Evolutionary conservation across 2,329 filamentous ascomycete genomes (phyloP), one percentile per base, ranked within the genome.

Genomic region (Claviceps arundinis): DNA sequence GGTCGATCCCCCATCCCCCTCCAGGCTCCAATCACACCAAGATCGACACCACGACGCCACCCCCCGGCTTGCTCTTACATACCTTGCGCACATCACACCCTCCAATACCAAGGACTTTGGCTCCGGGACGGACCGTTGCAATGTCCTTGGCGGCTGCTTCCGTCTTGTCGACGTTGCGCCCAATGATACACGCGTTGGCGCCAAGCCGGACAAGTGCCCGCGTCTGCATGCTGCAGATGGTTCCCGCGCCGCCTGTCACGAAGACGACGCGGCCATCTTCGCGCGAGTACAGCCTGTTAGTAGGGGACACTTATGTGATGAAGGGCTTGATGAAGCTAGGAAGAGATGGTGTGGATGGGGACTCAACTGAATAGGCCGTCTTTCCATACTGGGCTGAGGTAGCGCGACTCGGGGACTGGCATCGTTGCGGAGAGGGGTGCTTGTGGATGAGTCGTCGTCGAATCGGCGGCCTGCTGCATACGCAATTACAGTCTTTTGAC

Each of bases 141-240:
- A 98, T 91, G 60, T 93, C 88, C 56, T 77, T 78, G 4, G 93
- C 93, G 61, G 81, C 84, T 1, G 71, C 69, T 66, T 93, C 85
- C 0, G 91, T 97, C 75, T 96, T 96, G 60, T 88, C 82, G 45
- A 84, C 79, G 65, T 88, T 95, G 59, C 93, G 85, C 42, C 93
- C 93, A 52, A 97, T 80, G 63, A 98, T 97, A 69, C 87, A 95
- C 48, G 93, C 93, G 61, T 97, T 85, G 45, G 89, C 91, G 50
- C 93, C 93, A 7, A 98, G 81, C 56, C 90, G 80, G 24, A 98
- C 89, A 54, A 98, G 74, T 4, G 93, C 93, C 57, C 89, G 81
- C 37, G 95, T 93, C 72, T 97, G 93, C 52, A 87, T 89, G 61
- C 86, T 93, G 73, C 93, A 96, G 63, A 98, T 97, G 26, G 86